A percentile compares a stretch with the other conserved stretches of the same genome.
phyloP scores from a whole-genome alignment of 139 green algal genomes.

The Chlamydomonas asymmetrica region DNA sequence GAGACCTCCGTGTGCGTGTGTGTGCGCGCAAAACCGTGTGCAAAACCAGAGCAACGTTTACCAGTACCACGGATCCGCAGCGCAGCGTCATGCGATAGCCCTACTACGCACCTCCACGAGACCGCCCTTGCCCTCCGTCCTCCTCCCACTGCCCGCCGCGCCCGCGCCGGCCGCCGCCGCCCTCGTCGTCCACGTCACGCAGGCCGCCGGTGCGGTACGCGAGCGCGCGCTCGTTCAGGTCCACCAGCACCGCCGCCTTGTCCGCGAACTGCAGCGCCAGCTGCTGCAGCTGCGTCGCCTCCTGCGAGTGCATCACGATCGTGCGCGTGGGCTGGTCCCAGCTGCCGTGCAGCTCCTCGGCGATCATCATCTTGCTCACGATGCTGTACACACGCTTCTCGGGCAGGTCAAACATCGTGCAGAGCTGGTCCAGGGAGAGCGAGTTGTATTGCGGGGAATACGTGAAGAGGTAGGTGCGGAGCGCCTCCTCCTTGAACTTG shows the following conservation, averaged over 20 bases:
- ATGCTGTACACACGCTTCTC: slow-evolving; percentile 77
- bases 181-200: slow-evolving; percentile 52
- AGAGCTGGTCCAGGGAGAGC: slow-evolving; percentile 86
- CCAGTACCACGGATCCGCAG: too few species aligned
- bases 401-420: slow-evolving; percentile 86
- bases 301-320: slow-evolving; percentile 88
- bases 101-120: neutral
- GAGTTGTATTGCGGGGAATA: slow-evolving; percentile 85
- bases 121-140: slow-evolving; percentile 19
- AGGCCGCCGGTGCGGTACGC: slow-evolving; percentile 77
- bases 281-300: slow-evolving; percentile 80
- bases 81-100: neutral
- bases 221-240: slow-evolving; percentile 93
- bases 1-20: too few species aligned
- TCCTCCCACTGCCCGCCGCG: slow-evolving; percentile 41
- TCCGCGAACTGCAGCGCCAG: slow-evolving; percentile 79
- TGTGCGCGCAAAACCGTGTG: neutral
- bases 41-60: neutral
- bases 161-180: slow-evolving; percentile 22
- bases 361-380: slow-evolving; percentile 89
- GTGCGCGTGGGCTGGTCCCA: slow-evolving; percentile 94
- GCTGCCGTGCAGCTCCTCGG: slow-evolving; percentile 83
- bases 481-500: slow-evolving; percentile 86
- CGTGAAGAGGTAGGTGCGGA: slow-evolving; percentile 93
- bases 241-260: slow-evolving; percentile 82